Base-by-base conservation (phyloP, 768 basidiomycete genomes). In the Boletus sp. region DNA sequence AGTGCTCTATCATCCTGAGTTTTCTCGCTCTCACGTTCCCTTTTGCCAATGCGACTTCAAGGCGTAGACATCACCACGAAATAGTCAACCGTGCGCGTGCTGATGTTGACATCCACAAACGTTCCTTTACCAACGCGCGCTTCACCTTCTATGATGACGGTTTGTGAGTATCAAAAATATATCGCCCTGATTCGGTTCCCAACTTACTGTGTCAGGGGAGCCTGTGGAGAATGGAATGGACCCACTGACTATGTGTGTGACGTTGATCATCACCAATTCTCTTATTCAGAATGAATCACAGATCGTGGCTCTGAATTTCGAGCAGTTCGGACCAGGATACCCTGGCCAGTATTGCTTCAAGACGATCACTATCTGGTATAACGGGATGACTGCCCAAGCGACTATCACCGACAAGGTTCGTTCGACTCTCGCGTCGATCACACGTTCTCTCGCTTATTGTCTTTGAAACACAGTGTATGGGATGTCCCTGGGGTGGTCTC, bases 281-380 rank as follows among this genome's bases (percentile, higher is more conserved):
- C 15, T 47, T 47, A n/a, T 33, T 64, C 28, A 64, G 42, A 15
- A 44, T 17, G 10, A 24, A 30, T 17, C 7, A 30, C 17, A 70
- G 69, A 62, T 72, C 11, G 69, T 71, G 24, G 69, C 71, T 15
- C 35, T 72, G 35, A 72, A 71, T 8, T 37, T 57, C 8, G 28
- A 15, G 73, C 80, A 86, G 73, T 89, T 73, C 58, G 85, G 86
- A 12, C 59, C 64, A 28, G 79, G 79, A 2, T 87, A 79, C 67
- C 87, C 89, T 15, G 83, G 86, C 14, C 77, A 82, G 36, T 61
- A 86, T 53, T 93, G 91, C 71, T 79, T 78, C 70, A 75, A 83
- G 67, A 56, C 58, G n/a, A 88, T 93, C 60, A 78, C 78, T 5
- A 84, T 93, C 70, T 67, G 67, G 3, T 82, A 74, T 59, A 74